Percentiles rank a stretch among this genome's conserved stretches.
Conservation (phyloP, 257 asterid species). For the Catharanthus roseus region DNA sequence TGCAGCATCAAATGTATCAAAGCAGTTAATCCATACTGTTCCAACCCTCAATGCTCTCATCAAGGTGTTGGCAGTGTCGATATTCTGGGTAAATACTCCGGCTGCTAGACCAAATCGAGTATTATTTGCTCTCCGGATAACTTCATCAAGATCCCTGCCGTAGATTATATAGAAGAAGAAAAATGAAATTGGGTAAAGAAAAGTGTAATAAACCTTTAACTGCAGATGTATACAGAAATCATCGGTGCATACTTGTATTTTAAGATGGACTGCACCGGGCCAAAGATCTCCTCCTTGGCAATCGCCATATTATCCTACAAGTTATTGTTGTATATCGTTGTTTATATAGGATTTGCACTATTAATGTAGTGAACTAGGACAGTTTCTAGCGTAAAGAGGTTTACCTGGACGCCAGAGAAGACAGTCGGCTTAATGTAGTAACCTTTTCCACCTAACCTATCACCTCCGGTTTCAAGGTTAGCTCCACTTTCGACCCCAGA, state of each 20-base stretch:
- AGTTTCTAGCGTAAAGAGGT: background rate
- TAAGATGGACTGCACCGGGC: constrained; percentile 83
- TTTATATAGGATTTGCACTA: background rate
- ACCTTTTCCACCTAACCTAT: constrained; percentile 54
- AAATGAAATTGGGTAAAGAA: background rate
- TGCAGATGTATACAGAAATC: background rate
- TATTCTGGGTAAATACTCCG: constrained; percentile 76
- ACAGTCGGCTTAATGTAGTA: constrained; percentile 85
- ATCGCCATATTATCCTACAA: constrained; percentile 79
- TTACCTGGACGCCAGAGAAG: constrained; percentile 82
- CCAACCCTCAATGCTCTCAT: constrained; percentile 82
- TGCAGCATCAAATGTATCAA: constrained; percentile 80
- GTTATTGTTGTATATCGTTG: background rate
- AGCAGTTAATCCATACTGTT: constrained; percentile 76
- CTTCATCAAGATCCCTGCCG: constrained; percentile 65
- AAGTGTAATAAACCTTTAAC: background rate
- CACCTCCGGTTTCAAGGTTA: constrained; percentile 85
- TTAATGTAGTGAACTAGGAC: background rate
- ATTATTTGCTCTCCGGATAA: constrained; percentile 65
- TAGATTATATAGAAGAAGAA: background rate
- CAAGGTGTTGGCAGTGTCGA: constrained; percentile 83
- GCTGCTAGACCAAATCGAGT: constrained; percentile 75
- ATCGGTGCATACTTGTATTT: constrained; percentile 55
- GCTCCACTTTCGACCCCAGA: constrained; percentile 74
- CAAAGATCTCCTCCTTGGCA: constrained; percentile 89